phyloP scores from a whole-genome alignment of 2,329 filamentous ascomycete genomes.

The Trichocomaceae sp. region DNA sequence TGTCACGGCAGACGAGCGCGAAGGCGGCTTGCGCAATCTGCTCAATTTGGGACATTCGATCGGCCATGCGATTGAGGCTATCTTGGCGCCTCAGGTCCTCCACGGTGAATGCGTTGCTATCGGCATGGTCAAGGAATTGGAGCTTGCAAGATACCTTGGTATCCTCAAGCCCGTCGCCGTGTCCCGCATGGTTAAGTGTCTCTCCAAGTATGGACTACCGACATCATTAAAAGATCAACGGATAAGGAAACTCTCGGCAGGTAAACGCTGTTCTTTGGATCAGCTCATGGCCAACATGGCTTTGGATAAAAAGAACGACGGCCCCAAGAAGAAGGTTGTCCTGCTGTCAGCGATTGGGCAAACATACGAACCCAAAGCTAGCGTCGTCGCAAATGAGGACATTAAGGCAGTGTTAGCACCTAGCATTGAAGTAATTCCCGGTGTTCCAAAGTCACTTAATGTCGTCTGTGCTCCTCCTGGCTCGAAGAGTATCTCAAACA shows the following conservation, averaged over 20 bases:
- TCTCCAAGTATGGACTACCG: slow-evolving; percentile 86
- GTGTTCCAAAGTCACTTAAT: slow-evolving; percentile 58
- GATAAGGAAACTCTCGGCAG: slow-evolving; percentile 73
- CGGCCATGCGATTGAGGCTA: slow-evolving; percentile 91
- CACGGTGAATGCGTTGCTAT: slow-evolving; percentile 96
- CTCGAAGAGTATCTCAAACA: slow-evolving; percentile 96
- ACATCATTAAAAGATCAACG: slow-evolving; percentile 77
- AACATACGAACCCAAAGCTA: slow-evolving; percentile 81
- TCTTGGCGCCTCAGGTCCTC: slow-evolving; percentile 87
- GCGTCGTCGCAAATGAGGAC: slow-evolving; percentile 75
- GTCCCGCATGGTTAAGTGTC: slow-evolving; percentile 82
- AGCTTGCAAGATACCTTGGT: slow-evolving; percentile 82
- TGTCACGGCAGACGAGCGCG: slow-evolving; percentile 87
- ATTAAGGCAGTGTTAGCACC: slow-evolving; percentile 80
- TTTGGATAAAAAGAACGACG: slow-evolving; percentile 98
- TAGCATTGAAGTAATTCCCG: slow-evolving; percentile 65
- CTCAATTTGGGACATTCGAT: slow-evolving; percentile 98
- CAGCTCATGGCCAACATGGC: slow-evolving; percentile 87
- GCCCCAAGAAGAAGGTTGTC: slow-evolving; percentile 90
- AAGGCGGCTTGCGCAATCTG: slow-evolving; percentile 87
- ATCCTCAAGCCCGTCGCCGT: slow-evolving; percentile 80
- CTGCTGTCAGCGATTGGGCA: slow-evolving; percentile 83
- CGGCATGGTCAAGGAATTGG: slow-evolving; percentile 97
- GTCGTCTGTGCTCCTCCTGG: slow-evolving; percentile 82
- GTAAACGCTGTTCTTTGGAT: slow-evolving; percentile 81